A percentile compares a stretch with the other conserved stretches of the same genome.
Conservation (phyloP, 1,139 yeast genomes). For the Yamadazyma aaseri region DNA sequence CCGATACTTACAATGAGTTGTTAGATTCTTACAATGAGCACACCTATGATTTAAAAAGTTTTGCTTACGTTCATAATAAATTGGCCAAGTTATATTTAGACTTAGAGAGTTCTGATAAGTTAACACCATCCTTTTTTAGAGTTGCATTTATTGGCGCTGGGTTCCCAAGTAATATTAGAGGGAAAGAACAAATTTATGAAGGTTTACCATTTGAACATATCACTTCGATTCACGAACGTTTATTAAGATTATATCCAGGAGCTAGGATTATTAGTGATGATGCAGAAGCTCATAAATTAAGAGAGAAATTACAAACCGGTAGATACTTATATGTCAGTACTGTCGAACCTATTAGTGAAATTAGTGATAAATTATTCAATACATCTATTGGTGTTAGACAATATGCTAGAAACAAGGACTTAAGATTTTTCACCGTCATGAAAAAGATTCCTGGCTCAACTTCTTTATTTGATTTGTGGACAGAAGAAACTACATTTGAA, state of each 20-base stretch:
- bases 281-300: slow-evolving; percentile 53
- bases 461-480: slow-evolving; percentile 78
- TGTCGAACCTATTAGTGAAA: slow-evolving; percentile 66
- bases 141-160: slow-evolving; percentile 84
- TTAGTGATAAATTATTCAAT: slow-evolving; percentile 46
- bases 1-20: slow-evolving; percentile 73
- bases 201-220: slow-evolving; percentile 88
- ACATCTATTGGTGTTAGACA: slow-evolving; percentile 61
- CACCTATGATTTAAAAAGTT: slow-evolving; percentile 74
- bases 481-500: slow-evolving; percentile 80
- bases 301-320: slow-evolving; percentile 59
- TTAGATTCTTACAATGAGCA: slow-evolving; percentile 71
- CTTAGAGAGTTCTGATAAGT: slow-evolving; percentile 69
- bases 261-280: slow-evolving; percentile 72
- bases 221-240: slow-evolving; percentile 76
- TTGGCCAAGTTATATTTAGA: slow-evolving; percentile 67
- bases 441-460: slow-evolving; percentile 76
- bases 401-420: slow-evolving; percentile 69
- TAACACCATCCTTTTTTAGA: slow-evolving; percentile 76
- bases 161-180: slow-evolving; percentile 75
- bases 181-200: slow-evolving; percentile 77
- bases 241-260: slow-evolving; percentile 77
- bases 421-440: slow-evolving; percentile 66
- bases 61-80: slow-evolving; percentile 70
- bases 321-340: slow-evolving; percentile 71